A percentile compares a stretch with the other conserved stretches of the same genome.
phyloP scores from a whole-genome alignment of 2,329 filamentous ascomycete species.

The Sclerotinia spermophila region DNA sequence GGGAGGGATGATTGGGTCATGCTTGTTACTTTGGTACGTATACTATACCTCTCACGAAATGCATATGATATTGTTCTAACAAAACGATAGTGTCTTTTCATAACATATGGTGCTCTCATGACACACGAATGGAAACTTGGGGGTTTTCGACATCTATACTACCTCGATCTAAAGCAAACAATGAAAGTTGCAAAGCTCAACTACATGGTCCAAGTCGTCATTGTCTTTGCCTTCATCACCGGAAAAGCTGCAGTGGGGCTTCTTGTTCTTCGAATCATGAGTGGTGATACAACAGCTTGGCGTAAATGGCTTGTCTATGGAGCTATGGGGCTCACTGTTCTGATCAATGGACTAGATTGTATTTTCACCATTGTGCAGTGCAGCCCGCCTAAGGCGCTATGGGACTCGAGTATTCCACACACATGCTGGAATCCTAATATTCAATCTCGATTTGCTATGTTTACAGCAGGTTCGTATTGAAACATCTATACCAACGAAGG shows the following conservation, averaged over 20 bases:
- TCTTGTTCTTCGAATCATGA: slow-evolving; percentile 16
- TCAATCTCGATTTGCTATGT: slow-evolving; percentile 12
- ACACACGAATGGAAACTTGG: slow-evolving; percentile 10
- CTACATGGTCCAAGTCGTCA: background rate
- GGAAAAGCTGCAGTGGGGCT: slow-evolving; percentile 15
- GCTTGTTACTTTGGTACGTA: slow-evolving; percentile 13
- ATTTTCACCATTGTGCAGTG: slow-evolving; percentile 17
- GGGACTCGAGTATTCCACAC: background rate
- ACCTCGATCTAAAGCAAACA: background rate
- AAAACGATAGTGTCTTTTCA: background rate
- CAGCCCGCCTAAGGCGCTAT: slow-evolving; percentile 6
- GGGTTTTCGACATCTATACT: slow-evolving; percentile 17
- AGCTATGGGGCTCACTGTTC: background rate
- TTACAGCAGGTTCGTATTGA: slow-evolving; percentile 12
- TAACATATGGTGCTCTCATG: slow-evolving; percentile 7
- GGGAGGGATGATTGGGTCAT: slow-evolving; percentile 18
- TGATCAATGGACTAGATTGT: slow-evolving; percentile 3
- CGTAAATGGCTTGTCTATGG: slow-evolving; percentile 13
- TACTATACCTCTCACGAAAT: background rate
- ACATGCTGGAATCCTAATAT: slow-evolving; percentile 12
- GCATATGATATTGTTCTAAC: background rate
- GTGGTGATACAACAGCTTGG: slow-evolving; percentile 9
- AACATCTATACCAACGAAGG: no score
- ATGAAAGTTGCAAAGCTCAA: slow-evolving; percentile 7
- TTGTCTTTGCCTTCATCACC: slow-evolving; percentile 7